Evolutionary conservation across 108 stramenopile species (phyloP).

Genomic region (Schizochytrium sp.): DNA sequence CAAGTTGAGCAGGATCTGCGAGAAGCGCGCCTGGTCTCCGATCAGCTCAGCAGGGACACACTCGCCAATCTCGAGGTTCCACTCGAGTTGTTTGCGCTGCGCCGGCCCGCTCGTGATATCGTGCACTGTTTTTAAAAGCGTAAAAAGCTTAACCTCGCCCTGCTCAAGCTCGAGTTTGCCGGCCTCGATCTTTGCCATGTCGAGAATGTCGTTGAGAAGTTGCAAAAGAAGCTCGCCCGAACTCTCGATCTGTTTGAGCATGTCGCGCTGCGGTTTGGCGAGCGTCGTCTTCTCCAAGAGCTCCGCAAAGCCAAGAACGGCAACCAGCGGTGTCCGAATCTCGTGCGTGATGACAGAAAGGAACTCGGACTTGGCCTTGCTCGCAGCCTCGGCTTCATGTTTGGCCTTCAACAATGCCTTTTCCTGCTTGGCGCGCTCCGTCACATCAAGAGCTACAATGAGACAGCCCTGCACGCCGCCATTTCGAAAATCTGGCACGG

Average conservation of each 20-base stretch:
- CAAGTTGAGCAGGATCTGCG: background rate
- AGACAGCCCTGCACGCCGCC: background rate
- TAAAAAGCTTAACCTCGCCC: background rate
- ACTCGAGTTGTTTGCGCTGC: background rate
- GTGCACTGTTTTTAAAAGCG: background rate
- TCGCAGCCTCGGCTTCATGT: slow-evolving; percentile 33
- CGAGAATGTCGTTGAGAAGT: slow-evolving; percentile 49
- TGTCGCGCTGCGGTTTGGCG: background rate
- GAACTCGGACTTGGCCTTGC: slow-evolving; percentile 39
- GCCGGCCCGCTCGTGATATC: background rate
- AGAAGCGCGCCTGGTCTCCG: background rate
- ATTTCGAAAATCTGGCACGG: background rate
- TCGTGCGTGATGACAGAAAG: slow-evolving; percentile 52
- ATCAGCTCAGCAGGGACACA: background rate
- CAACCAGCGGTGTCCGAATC: slow-evolving; percentile 61
- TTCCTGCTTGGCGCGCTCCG: background rate
- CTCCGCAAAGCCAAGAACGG: slow-evolving; percentile 56
- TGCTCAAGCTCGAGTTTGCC: slow-evolving; percentile 23
- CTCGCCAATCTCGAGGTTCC: background rate
- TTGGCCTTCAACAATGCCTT: slow-evolving; percentile 21
- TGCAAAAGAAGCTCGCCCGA: slow-evolving; percentile 35
- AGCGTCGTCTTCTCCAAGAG: slow-evolving; percentile 32
- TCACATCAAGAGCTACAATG: background rate
- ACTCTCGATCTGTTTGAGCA: slow-evolving; percentile 17
- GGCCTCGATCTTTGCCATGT: slow-evolving; percentile 51